A percentile compares a stretch with the other conserved stretches of the same genome.
Conservation (phyloP, 2,329 filamentous ascomycete genomes). For the Arthrinium phaeospermum region DNA sequence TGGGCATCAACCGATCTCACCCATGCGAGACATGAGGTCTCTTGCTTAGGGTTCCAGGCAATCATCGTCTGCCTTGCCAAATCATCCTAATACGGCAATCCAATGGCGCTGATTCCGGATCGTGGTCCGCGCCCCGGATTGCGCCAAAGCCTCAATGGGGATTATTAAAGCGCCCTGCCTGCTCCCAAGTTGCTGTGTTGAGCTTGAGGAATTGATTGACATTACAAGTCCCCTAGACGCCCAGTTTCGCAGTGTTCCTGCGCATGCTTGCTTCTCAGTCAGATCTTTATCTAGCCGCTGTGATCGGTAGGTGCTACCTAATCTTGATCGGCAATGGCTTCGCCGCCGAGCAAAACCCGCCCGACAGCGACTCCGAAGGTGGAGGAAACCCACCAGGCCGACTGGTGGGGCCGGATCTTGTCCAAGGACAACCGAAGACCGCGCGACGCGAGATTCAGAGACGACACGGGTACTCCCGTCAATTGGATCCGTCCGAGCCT, state of each 20-base stretch:
- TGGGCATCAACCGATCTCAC: background rate
- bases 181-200: background rate
- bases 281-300: background rate
- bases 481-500: conserved; percentile 24
- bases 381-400: conserved; percentile 13
- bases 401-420: conserved; percentile 18
- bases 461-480: conserved; percentile 24
- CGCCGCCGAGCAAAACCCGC: background rate
- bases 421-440: background rate
- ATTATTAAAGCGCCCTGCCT: background rate
- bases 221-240: background rate
- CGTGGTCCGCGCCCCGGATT: background rate
- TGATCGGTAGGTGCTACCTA: background rate
- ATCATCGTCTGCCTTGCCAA: background rate
- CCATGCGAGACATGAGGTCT: background rate
- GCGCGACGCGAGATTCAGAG: conserved; percentile 19
- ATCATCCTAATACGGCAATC: background rate
- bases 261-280: background rate
- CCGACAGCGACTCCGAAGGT: background rate
- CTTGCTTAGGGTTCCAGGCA: no score
- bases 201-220: background rate
- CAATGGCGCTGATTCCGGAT: background rate
- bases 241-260: background rate
- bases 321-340: background rate
- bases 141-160: background rate